Base-by-base conservation (phyloP, 495 filamentous ascomycete species). In the Stereocaulon alpinum region DNA sequence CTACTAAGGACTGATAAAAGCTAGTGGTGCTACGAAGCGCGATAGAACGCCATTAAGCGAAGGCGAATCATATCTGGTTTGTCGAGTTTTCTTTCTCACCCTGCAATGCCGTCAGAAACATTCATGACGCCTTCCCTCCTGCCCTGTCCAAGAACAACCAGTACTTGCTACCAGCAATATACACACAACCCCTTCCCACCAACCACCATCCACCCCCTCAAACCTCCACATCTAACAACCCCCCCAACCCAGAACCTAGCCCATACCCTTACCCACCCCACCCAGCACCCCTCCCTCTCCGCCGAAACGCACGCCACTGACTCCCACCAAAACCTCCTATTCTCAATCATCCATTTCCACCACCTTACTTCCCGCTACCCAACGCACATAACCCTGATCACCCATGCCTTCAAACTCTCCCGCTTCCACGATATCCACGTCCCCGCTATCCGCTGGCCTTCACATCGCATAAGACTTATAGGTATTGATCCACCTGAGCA, bases 281-380 rank as follows among this genome's bases (percentile, higher is more conserved):
- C 20, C 62, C 49, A 11, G 48, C 56, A 1, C 7, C n/a, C 52
- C 5, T 17, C 22, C 57, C 29, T 27, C 15, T 24, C 55, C 64
- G 72, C 81, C 6, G 89, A 93, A 65, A 73, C 78, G 12, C 74
- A 78, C 53, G 87, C 89, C 0, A 78, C 86, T n/a, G 89, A 94
- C 63, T 90, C 86, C 4, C 89, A 87, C 65, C 80, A 85, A 59
- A 94, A 93, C 63, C 71, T 91, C 14, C 68, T 91, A 20, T 88
- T 90, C 63, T 86, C 85, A 4, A 64, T 91, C 10, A 61, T 83
- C 6, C 69, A 70, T 22, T 91, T 89, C 68, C 78, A 76, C 72
- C 11, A 43, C 48, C n/a, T 63, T 55, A 30, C 61, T 32, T 12
- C 43, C 41, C 37, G 15, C 11, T 64, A 60, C 72, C 84, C 85